Evolutionary conservation across 768 basidiomycete genomes (phyloP), one percentile per base, ranked within the genome.

Genomic region (Botryobasidium botryosum): DNA sequence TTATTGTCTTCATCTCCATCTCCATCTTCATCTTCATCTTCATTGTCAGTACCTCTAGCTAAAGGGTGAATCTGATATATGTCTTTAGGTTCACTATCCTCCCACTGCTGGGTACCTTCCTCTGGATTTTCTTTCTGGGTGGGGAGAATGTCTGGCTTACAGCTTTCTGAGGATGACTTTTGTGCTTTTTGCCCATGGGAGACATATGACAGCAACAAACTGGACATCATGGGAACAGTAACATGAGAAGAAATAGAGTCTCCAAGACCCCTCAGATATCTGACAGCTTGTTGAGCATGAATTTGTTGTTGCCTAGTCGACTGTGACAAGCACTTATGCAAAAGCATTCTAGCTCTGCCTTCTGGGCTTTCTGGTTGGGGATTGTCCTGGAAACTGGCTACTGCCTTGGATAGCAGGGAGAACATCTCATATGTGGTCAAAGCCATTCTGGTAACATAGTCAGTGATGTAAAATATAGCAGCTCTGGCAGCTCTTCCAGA

Each of bases 371-470:
- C 35, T 5, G n/a, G n/a, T n/a, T 17, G 10, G 5, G 25, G 21
- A 1, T 45, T 29, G 6, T 46, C 31, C 8, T 10, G 20, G 7
- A 46, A 20, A 26, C 35, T 32, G 35, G 41, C 21, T 17, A 61
- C 56, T 4, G 59, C 57, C 8, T 46, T 27, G 1, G 57, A 62
- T 6, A 61, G 26, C 0, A 59, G 24, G 0, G 53, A 52, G 0
- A 61, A 28, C 46, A 59, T 51, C 17, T 63, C 43, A 45, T 61
- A 52, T 3, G 54, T 58, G 4, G 57, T 60, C 1, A 54, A 3
- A 17, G 53, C 56, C 50, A 56, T 53, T 40, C 62, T 64, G 8
- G 61, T 64, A 13, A 63, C 63, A 36, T 63, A 62, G 29, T 63
- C 53, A 0, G 59, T 56, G 13, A 64, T 61, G 41, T 62, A 64